Evolutionary conservation across 768 basidiomycete species (phyloP).

Genomic region (Myochromella boudieri): DNA sequence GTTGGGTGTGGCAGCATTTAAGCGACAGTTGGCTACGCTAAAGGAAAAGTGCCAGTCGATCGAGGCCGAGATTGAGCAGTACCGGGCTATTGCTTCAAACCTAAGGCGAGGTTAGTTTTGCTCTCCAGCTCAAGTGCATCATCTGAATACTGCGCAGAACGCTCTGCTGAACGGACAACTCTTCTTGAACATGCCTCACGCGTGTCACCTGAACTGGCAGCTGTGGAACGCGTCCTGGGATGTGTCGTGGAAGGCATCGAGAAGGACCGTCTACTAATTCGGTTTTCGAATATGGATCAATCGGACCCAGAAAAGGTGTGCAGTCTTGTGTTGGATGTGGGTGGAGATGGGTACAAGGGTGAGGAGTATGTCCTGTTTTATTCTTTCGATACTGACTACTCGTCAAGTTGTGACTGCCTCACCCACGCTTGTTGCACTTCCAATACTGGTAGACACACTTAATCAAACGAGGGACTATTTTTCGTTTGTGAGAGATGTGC

Average conservation of each 20-base stretch:
- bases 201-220: slow-evolving; percentile 53
- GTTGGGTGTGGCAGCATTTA: slow-evolving; percentile 54
- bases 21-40: slow-evolving; percentile 64
- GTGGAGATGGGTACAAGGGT: slow-evolving; percentile 67
- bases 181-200: slow-evolving; percentile 53
- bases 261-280: slow-evolving; percentile 68
- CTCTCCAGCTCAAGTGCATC: background rate
- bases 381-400: background rate
- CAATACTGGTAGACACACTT: slow-evolving; percentile 67
- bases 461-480: slow-evolving; percentile 72
- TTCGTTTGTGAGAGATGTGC: slow-evolving; percentile 65
- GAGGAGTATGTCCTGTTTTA: slow-evolving; percentile 46
- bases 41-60: slow-evolving; percentile 58
- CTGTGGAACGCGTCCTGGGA: slow-evolving; percentile 55
- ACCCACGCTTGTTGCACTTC: slow-evolving; percentile 65
- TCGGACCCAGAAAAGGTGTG: slow-evolving; percentile 61
- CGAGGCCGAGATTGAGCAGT: slow-evolving; percentile 73
- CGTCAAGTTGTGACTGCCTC: slow-evolving; percentile 74
- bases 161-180: slow-evolving; percentile 59
- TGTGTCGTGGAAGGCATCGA: slow-evolving; percentile 80
- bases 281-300: slow-evolving; percentile 67
- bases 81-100: slow-evolving; percentile 58
- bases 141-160: slow-evolving; percentile 43
- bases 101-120: slow-evolving; percentile 58
- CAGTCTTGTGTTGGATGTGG: slow-evolving; percentile 75